Base-by-base conservation (phyloP, 2,329 filamentous ascomycete species). In the Phoma sp. region DNA sequence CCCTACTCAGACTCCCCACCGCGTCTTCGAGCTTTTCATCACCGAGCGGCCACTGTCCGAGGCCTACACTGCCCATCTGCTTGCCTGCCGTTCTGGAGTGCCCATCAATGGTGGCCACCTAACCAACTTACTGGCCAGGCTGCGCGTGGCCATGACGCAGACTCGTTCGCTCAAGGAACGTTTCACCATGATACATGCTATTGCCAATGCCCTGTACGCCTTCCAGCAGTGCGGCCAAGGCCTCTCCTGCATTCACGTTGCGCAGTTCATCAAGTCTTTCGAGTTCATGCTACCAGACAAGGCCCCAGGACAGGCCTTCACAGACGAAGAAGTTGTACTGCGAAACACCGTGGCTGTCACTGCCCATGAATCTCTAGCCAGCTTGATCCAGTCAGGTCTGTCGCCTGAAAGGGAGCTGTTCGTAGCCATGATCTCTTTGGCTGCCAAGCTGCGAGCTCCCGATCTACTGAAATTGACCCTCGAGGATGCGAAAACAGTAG, bases 11-110 rank as follows among this genome's bases (percentile, higher is more conserved):
- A 64, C 76, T 1, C 77, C 77, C 0, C 29, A 64, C 1, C 73
- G 79, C 7, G 73, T 81, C 56, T 79, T 81, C 61, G 74, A 76
- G 30, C 47, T 78, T 1, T 79, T 83, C 58, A 69, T 81, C 32
- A 65, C 68, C 18, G 73, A 81, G 39, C 71, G 81, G 32, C 79
- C 81, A 3, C 18, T 80, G 1, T 53, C 69, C 1, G 81, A 84
- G 64, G 76, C 71, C 2, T 83, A 81, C 57, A 75, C 77, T 2
- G 71, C 78, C 5, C 81, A 79, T 56, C 72, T 80, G 21, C 67
- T 83, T 47, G 78, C 78, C 5, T 83, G 79, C 55, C 78, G 79
- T 18, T 72, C 76, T 23, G 80, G 80, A 2, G 67, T 71, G 11
- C 47, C 59, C 1, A 50, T 77, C 23, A 74, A 66, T 29, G 64